Percentiles rank a stretch among this genome's conserved stretches.
These are phyloP conservation scores for Ceriops zippeliana DNA, from an alignment of 345 rosid genomes.

Conservation along the genomic window DNA sequence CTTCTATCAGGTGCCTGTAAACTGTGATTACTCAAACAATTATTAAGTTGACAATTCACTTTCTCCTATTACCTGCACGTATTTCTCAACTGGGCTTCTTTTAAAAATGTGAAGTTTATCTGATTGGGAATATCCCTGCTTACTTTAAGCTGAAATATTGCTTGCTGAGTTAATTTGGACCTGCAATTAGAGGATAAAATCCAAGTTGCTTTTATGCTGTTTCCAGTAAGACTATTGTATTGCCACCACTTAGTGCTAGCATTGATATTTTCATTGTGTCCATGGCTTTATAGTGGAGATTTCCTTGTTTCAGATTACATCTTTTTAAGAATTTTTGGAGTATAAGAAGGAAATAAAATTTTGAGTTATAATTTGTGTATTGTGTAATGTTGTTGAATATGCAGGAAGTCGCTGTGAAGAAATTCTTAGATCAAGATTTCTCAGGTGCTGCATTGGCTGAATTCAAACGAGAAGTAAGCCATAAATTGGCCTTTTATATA, in stretches of 20 bases:
- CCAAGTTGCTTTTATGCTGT: background rate
- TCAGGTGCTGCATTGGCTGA: constrained; percentile 96
- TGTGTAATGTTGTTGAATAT: constrained; percentile 31
- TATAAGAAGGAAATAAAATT: background rate
- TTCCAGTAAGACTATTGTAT: background rate
- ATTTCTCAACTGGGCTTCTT: background rate
- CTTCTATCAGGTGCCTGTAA: background rate
- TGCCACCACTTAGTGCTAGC: background rate
- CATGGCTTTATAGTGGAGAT: constrained; percentile 5
- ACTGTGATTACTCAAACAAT: background rate
- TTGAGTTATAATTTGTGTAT: constrained; percentile 14
- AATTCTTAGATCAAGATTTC: constrained; percentile 98
- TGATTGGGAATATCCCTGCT: background rate
- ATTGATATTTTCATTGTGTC: background rate
- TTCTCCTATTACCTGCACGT: background rate
- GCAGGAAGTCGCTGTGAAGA: constrained; percentile 99
- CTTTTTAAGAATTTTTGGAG: background rate
- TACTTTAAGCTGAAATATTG: background rate
- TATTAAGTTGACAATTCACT: background rate
- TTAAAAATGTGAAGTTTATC: background rate
- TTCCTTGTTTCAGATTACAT: background rate
- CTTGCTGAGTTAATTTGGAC: background rate
- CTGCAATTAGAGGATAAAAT: background rate
- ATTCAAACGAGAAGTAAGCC: constrained; percentile 96
- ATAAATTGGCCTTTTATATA: constrained; percentile 16